phyloP scores from a whole-genome alignment of 2,329 filamentous ascomycete species.

The Aphanocladium album region DNA sequence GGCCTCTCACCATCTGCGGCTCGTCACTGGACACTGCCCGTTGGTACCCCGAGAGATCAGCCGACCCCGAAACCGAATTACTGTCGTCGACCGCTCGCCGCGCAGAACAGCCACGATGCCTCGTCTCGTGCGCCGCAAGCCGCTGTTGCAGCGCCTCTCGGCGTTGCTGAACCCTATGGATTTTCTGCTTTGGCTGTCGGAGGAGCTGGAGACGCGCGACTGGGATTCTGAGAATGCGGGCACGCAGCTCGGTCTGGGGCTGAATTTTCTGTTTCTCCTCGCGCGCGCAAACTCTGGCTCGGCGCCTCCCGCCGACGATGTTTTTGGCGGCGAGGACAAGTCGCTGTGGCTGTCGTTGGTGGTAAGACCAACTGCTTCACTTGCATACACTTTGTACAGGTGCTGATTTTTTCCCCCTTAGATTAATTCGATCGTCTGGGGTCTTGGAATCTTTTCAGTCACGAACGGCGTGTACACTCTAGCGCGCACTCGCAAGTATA shows the following conservation, averaged over 20 bases:
- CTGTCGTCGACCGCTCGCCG: background rate
- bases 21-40: background rate
- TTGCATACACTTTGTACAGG: background rate
- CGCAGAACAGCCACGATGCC: slow-evolving; percentile 46
- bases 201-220: slow-evolving; percentile 86
- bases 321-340: slow-evolving; percentile 70
- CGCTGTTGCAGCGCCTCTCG: slow-evolving; percentile 75
- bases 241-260: slow-evolving; percentile 64
- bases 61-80: background rate
- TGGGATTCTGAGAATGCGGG: slow-evolving; percentile 82
- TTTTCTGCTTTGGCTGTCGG: slow-evolving; percentile 82
- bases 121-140: slow-evolving; percentile 73
- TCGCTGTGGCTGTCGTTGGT: slow-evolving; percentile 59
- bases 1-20: background rate
- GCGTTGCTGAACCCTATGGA: slow-evolving; percentile 82
- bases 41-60: background rate
- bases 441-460: slow-evolving; percentile 60
- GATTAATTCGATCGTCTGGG: slow-evolving; percentile 67
- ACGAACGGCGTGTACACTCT: slow-evolving; percentile 80
- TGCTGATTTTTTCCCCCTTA: slow-evolving; percentile 26
- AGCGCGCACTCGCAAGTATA: slow-evolving; percentile 75
- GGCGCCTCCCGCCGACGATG: slow-evolving; percentile 61
- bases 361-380: slow-evolving; percentile 33
- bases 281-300: slow-evolving; percentile 70
- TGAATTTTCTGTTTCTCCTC: slow-evolving; percentile 78